Conservation (phyloP, 768 basidiomycete species). For the Dendrothele bispora region DNA sequence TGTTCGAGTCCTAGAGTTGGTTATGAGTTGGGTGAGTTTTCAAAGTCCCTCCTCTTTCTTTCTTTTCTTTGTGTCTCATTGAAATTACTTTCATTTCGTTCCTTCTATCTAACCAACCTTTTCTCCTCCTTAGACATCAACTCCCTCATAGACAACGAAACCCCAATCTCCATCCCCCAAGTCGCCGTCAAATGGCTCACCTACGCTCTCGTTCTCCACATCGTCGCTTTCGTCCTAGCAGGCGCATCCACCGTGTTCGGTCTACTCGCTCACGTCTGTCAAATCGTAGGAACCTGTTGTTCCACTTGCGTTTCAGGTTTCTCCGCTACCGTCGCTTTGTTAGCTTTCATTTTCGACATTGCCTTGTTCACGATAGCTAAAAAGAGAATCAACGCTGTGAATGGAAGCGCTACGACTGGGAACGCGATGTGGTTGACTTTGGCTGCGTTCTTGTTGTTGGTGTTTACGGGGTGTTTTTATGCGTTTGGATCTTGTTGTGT, state of each 20-base stretch:
- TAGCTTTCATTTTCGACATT: conserved; percentile 92
- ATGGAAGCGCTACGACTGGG: conserved; percentile 79
- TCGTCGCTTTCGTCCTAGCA: conserved; percentile 81
- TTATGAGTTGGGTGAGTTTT: conserved; percentile 83
- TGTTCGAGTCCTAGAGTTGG: conserved; percentile 85
- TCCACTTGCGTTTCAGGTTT: conserved; percentile 80
- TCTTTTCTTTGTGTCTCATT: background rate
- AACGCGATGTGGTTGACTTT: conserved; percentile 89
- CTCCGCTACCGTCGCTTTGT: conserved; percentile 71
- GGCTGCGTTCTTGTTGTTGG: conserved; percentile 81
- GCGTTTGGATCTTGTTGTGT: conserved; percentile 84
- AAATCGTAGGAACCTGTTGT: conserved; percentile 82
- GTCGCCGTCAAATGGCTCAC: conserved; percentile 93
- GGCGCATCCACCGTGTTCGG: conserved; percentile 77
- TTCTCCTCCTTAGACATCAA: conserved; percentile 65
- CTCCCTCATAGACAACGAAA: conserved; percentile 66
- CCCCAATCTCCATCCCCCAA: conserved; percentile 70
- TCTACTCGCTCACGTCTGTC: conserved; percentile 82
- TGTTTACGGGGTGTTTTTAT: conserved; percentile 89
- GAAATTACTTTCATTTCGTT: conserved; percentile 27
- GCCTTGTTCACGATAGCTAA: conserved; percentile 88
- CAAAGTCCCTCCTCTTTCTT: background rate
- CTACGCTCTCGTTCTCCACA: conserved; percentile 87
- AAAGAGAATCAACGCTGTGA: conserved; percentile 77
- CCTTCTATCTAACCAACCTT: too few relatives aligned